phyloP scores from a whole-genome alignment of 495 filamentous ascomycete species.

The Staphylotrichum tortipilum region DNA sequence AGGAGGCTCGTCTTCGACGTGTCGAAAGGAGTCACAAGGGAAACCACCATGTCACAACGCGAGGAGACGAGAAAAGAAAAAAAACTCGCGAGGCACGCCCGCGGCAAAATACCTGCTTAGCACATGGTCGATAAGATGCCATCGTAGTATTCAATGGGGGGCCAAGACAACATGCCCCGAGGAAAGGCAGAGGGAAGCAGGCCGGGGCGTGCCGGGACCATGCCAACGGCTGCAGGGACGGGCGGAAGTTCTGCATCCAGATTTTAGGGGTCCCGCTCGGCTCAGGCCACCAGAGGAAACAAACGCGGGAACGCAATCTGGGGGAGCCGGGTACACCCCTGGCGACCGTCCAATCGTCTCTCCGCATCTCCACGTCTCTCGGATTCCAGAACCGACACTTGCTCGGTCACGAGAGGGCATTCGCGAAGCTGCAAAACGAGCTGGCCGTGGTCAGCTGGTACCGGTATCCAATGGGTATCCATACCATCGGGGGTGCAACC shows the following conservation, averaged over 20 bases:
- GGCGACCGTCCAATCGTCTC: neutral
- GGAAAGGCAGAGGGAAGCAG: neutral
- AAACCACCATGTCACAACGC: too few relatives aligned
- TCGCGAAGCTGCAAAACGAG: too few relatives aligned
- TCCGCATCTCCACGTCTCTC: neutral
- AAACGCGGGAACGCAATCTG: conserved; percentile 5
- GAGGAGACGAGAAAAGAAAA: too few relatives aligned
- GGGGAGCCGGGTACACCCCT: conserved; percentile 10
- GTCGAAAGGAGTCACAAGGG: neutral
- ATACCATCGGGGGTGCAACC: neutral
- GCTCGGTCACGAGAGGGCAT: neutral
- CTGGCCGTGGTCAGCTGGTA: neutral
- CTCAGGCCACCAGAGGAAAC: conserved; percentile 3
- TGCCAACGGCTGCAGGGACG: conserved; percentile 2
- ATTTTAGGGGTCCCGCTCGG: neutral
- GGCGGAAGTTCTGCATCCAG: neutral
- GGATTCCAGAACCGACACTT: neutral
- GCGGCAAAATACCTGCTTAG: neutral
- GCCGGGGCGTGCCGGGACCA: neutral
- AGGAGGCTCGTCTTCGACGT: neutral
- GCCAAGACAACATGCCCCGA: neutral
- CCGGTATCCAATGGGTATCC: too few relatives aligned
- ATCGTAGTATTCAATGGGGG: neutral
- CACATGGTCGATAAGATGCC: neutral
- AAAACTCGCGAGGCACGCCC: neutral